Percentiles rank a stretch among this genome's conserved stretches.
These are phyloP conservation scores for Arabidopsis lyrata DNA, from an alignment of 441 rosid species.

Conservation along the genomic window DNA sequence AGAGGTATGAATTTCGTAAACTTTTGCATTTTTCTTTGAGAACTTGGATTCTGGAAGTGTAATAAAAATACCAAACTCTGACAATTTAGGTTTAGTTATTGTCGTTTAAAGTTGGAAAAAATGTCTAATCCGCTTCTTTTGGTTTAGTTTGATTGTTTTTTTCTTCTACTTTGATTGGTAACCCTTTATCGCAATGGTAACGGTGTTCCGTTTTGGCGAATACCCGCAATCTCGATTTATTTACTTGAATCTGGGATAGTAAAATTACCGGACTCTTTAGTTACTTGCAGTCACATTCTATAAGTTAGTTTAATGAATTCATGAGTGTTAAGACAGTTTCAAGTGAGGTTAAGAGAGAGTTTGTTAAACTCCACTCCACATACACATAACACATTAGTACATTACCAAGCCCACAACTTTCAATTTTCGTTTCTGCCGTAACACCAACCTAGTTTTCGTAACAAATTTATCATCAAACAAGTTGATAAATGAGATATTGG, in stretches of 20 bases:
- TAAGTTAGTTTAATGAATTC: too few species aligned
- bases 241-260: too few species aligned
- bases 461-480: not conserved
- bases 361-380: not conserved
- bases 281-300: too few species aligned
- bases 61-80: slow-evolving; percentile 18
- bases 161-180: not conserved
- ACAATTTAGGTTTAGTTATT: not conserved
- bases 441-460: not conserved
- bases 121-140: not conserved
- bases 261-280: too few species aligned
- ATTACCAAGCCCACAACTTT: too few species aligned
- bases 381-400: not conserved
- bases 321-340: not conserved
- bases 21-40: not conserved
- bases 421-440: not conserved
- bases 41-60: slow-evolving; percentile 29
- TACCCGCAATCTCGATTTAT: too few species aligned
- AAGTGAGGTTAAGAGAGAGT: not conserved
- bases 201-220: too few species aligned
- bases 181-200: too few species aligned
- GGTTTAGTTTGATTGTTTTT: not conserved
- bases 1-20: slow-evolving; percentile 23
- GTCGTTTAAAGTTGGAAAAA: not conserved
- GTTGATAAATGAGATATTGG: not conserved